Evolutionary conservation across 345 rosid species (phyloP), one percentile per base, ranked within the genome.

Genomic region (Populus davidiana): DNA sequence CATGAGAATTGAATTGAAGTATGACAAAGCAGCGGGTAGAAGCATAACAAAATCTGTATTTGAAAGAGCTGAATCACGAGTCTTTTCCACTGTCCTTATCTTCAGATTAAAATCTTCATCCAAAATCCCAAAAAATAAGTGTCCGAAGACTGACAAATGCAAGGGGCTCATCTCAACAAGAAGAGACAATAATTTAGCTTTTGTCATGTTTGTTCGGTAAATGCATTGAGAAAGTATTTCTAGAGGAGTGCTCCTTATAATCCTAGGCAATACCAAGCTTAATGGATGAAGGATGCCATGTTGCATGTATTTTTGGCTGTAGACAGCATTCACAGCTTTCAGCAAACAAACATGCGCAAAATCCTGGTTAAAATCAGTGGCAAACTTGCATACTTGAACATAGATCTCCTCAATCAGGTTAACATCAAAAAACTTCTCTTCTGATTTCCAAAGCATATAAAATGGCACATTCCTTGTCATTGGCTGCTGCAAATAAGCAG

Each of bases 141-240:
- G 74, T 75, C 97, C 98, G 87, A 91, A 92, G 75, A 86, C 81
- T 54, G 93, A 86, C 70, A 85, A 75, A 85, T 91, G 97, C 83
- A 88, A 66, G 63, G 97, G 89, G 78, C 93, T 91, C 82, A 88
- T 83, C 86, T 93, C 95, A 76, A 83, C 85, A 78, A 95, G 87
- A 81, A 87, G 87, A 87, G 75, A 81, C 86, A 95, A 72, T 50
- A 88, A 77, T 79, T 87, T 87, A 80, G 97, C 93, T 84, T 85
- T 93, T 39, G 86, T 84, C 83, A 74, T 78, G 83, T 74, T 91
- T 65, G 80, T 80, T 74, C 49, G 78, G 73, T 75, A 78, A 73
- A 89, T 78, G 85, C 93, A 93, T 62, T 86, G 87, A 80, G 90
- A 85, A 82, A 96, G 69, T 75, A 90, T 81, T 43, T 91, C 88